Evolutionary conservation across 75 land plant genomes (phyloP).

Genomic region (Isoetes taiwanensis): DNA sequence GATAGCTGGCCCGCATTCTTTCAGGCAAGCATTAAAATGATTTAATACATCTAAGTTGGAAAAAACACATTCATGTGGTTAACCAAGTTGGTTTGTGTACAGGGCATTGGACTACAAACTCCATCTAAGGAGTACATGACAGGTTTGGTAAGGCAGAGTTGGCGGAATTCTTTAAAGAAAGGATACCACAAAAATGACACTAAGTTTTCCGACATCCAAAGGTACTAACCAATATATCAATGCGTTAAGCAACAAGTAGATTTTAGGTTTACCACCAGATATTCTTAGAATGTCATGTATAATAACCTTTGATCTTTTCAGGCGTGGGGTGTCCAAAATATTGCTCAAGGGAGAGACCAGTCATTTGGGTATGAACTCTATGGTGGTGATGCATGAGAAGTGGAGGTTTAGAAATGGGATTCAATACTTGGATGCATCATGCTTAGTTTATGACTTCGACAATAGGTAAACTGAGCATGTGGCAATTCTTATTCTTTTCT

Average conservation of each 20-base stretch:
- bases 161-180: slow-evolving; percentile 10
- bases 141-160: slow-evolving; percentile 10
- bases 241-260: too few relatives aligned
- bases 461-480: too few relatives aligned
- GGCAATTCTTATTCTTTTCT: too few relatives aligned
- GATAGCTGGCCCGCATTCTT: slow-evolving; percentile 16
- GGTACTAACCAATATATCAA: too few relatives aligned
- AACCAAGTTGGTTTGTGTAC: too few relatives aligned
- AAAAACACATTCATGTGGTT: too few relatives aligned
- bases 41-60: too few relatives aligned
- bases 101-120: slow-evolving; percentile 8
- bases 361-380: slow-evolving; percentile 3
- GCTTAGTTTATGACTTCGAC: slow-evolving; percentile 6
- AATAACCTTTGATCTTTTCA: too few relatives aligned
- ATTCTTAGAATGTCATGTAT: too few relatives aligned
- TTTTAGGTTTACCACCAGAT: too few relatives aligned
- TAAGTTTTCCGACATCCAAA: slow-evolving; percentile 6
- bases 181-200: slow-evolving; percentile 3
- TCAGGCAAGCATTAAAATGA: too few relatives aligned
- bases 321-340: slow-evolving; percentile 12
- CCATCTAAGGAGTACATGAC: slow-evolving; percentile 12
- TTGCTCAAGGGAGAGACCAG: slow-evolving; percentile 9
- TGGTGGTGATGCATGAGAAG: slow-evolving; percentile 7
- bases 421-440: slow-evolving; percentile 8
- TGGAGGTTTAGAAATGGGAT: background rate